These are phyloP conservation scores for Ophiocordyceps polyrhachis-furcata DNA, from an alignment of 2,329 filamentous ascomycete species.

Conservation along the genomic window DNA sequence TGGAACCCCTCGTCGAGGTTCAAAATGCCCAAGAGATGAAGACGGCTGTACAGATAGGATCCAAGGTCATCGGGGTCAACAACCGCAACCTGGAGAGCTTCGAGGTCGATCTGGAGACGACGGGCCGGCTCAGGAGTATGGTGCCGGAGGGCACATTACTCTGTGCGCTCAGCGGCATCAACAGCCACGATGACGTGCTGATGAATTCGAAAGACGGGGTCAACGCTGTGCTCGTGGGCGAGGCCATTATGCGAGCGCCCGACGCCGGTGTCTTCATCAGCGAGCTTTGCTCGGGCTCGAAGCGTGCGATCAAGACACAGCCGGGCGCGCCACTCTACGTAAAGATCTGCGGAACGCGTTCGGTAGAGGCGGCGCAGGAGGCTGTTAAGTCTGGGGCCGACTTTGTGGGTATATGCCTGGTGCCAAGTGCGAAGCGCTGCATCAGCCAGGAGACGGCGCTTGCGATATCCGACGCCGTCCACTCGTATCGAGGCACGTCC, in stretches of 20 bases:
- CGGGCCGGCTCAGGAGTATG: constrained; percentile 69
- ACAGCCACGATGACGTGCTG: constrained; percentile 69
- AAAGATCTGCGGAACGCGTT: constrained; percentile 90
- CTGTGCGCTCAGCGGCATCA: constrained; percentile 88
- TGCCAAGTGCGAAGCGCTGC: constrained; percentile 60
- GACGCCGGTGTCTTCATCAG: constrained; percentile 71
- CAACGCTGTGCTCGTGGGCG: constrained; percentile 81
- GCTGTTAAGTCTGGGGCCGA: constrained; percentile 81
- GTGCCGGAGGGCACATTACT: constrained; percentile 75
- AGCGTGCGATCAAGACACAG: constrained; percentile 15
- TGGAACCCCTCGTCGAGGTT: constrained; percentile 96
- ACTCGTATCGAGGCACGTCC: constrained; percentile 37
- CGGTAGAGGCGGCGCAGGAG: constrained; percentile 56
- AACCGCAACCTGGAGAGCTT: constrained; percentile 94
- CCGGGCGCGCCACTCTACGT: constrained; percentile 41
- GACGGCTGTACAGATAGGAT: constrained; percentile 65
- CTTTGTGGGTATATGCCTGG: constrained; percentile 82
- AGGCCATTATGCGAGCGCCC: constrained; percentile 83
- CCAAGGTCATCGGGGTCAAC: constrained; percentile 90
- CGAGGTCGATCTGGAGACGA: constrained; percentile 87
- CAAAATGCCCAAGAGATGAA: constrained; percentile 90
- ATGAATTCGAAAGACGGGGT: constrained; percentile 80
- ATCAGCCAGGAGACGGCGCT: constrained; percentile 63
- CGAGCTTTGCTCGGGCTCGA: constrained; percentile 51
- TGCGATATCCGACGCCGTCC: constrained; percentile 64